Base-by-base conservation (phyloP, 2,329 filamentous ascomycete species). In the Metarhizium album region DNA sequence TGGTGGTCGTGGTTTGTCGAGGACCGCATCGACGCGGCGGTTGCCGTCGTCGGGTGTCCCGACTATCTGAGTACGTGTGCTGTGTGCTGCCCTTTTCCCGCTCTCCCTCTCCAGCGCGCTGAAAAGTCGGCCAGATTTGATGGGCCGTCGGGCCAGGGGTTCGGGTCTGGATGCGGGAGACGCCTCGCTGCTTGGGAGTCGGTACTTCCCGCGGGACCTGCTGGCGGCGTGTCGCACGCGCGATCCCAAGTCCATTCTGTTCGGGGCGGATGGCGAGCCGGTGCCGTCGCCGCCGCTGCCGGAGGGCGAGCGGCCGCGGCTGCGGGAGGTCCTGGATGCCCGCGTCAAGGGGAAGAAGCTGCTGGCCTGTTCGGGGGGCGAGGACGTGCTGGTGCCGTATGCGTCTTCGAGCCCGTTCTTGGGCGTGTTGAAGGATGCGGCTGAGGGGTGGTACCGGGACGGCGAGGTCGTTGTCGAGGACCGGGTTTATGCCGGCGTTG, bases 1-100 rank as follows among this genome's bases (percentile, higher is more conserved):
- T 97, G 91, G 90, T 86, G 94, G 62, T 77, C 82, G 27, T 69
- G 95, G 52, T 78, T 96, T 45, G 78, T 81, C 37, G 90, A 97
- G 53, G 80, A 83, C 18, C 78, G 90, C 55, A 78, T 97, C 50
- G 83, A 76, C n/a, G 83, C 86, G 0, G 90, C 80, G 1, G 82
- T 95, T 7, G 75, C 87, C 2, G 77, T 95, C 23, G 87, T 97
- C 49, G 93, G 91, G 1, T 95, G 90, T 66, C 89, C 90, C 1
- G 91, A 98, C 67, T 95, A 87, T 60, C 80, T 83, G 55, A 74
- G 86, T 81, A 59, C 20, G 18, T 46, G 27, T 31, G 27, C 5
- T 4, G 18, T 40, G 11, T 8, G 27, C 11, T 1, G 27, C 0
- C 27, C 14, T 46, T 22, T 37, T 14, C 13, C n/a, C 6, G 2